Base-by-base conservation (phyloP, 768 basidiomycete genomes). In the Mycena maculata region DNA sequence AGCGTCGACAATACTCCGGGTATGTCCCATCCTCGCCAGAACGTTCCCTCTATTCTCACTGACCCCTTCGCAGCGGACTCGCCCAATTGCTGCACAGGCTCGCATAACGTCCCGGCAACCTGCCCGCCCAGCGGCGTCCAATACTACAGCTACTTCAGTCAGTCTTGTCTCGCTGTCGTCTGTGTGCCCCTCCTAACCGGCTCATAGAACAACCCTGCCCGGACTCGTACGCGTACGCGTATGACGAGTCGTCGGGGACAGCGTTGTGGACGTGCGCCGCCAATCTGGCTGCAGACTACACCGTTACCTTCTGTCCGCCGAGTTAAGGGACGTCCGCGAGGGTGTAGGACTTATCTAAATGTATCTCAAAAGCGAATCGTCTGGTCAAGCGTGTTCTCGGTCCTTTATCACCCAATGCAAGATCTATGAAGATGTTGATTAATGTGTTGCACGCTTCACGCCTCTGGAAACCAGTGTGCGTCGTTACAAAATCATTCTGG, bases 171-270 rank as follows among this genome's bases (percentile, higher is more conserved):
- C 47, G 31, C 27, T 5, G 7, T 27, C 16, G 28, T 4, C n/a
- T n/a, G n/a, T n/a, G n/a, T n/a, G n/a, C n/a, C n/a, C n/a, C n/a
- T n/a, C n/a, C n/a, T n/a, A n/a, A n/a, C n/a, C n/a, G n/a, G n/a
- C n/a, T n/a, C n/a, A n/a, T n/a, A 69, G 63, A 81, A 68, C 41
- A 52, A 36, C 74, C 60, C 45, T 80, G 80, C 71, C 78, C 78
- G 4, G 70, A 78, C 30, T 72, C 81, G 2, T 85, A 85, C 44
- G 83, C 76, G 1, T 85, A 84, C 63, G 81, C 84, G 4, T 85
- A 75, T 65, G 85, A 86, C 65, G 84, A 85, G 71, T 70, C 73
- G 27, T 79, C 77, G 63, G 80, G 78, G 2, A 84, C 84, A 5
- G 85, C 85, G 8, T 71, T 86, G 31, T 85, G 78, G 77, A 83